A percentile compares a stretch with the other conserved stretches of the same genome.
Evolutionary conservation across 345 rosid genomes (phyloP).

Genomic region (Theobroma cacao): DNA sequence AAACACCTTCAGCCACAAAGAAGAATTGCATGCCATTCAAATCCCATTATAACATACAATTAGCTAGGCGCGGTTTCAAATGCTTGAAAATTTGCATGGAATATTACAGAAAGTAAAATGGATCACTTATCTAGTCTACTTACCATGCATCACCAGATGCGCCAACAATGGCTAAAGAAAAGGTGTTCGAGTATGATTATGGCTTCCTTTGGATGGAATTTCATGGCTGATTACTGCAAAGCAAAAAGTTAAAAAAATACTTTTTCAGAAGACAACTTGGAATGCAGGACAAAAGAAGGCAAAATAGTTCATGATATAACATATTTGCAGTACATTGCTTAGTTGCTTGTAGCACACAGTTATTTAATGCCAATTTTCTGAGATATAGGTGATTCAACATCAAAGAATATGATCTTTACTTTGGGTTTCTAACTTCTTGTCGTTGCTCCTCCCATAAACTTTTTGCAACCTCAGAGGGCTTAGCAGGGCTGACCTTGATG

Average conservation of each 20-base stretch:
- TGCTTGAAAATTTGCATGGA: neutral
- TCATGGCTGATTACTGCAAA: neutral
- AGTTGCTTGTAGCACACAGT: too few species aligned
- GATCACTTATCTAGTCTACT: neutral
- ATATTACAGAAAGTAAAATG: neutral
- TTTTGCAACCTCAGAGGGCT: too few species aligned
- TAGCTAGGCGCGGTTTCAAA: neutral
- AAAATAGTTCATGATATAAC: too few species aligned
- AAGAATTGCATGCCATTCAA: neutral
- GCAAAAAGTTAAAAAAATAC: neutral
- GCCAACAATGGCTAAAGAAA: neutral
- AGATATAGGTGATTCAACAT: too few species aligned
- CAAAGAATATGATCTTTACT: too few species aligned
- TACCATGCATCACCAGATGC: neutral
- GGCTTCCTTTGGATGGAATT: neutral
- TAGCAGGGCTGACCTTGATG: too few species aligned
- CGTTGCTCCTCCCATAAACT: too few species aligned
- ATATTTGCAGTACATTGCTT: too few species aligned
- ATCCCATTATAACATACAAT: neutral
- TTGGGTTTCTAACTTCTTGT: too few species aligned
- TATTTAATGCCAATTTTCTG: too few species aligned
- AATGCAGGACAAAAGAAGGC: too few species aligned
- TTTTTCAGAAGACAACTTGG: neutral
- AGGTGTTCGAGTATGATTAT: neutral
- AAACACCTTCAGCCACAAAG: neutral